Conservation (phyloP, 305 asterid species). For the Fraxinus dipetala region DNA sequence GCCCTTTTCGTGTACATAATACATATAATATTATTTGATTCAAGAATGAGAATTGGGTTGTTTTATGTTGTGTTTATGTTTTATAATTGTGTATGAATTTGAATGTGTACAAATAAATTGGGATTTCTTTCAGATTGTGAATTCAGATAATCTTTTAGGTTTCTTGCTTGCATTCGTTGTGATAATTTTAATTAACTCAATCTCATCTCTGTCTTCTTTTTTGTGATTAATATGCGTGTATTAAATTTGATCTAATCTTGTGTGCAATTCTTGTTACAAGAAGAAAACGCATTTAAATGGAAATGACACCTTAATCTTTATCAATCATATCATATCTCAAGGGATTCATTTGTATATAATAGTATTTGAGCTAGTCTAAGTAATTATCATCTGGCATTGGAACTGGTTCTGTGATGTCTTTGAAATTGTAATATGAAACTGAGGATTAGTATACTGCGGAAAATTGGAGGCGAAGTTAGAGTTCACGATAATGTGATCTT, state of each 20-base stretch:
- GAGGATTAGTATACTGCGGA: neutral
- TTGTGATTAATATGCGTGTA: neutral
- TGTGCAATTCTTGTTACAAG: neutral
- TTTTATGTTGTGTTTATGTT: neutral
- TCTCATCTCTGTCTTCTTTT: neutral
- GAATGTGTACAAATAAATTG: neutral
- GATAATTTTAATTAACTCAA: neutral
- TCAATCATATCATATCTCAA: neutral
- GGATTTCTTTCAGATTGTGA: neutral
- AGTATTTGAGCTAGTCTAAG: neutral
- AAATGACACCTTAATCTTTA: neutral
- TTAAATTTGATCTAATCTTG: neutral
- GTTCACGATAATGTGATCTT: neutral
- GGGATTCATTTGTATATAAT: neutral
- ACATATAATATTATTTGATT: neutral
- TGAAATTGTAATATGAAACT: neutral
- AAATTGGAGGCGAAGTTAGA: neutral
- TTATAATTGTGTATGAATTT: neutral
- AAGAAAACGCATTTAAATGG: neutral
- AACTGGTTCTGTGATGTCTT: neutral
- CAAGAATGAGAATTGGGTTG: neutral
- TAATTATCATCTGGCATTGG: neutral
- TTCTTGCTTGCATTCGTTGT: neutral
- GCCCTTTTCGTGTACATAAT: constrained; percentile 11
- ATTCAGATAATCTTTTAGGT: neutral